A percentile compares a stretch with the other conserved stretches of the same genome.
These are phyloP conservation scores for Aspergillus sclerotioniger DNA, from an alignment of 495 filamentous ascomycete species.

Conservation along the genomic window DNA sequence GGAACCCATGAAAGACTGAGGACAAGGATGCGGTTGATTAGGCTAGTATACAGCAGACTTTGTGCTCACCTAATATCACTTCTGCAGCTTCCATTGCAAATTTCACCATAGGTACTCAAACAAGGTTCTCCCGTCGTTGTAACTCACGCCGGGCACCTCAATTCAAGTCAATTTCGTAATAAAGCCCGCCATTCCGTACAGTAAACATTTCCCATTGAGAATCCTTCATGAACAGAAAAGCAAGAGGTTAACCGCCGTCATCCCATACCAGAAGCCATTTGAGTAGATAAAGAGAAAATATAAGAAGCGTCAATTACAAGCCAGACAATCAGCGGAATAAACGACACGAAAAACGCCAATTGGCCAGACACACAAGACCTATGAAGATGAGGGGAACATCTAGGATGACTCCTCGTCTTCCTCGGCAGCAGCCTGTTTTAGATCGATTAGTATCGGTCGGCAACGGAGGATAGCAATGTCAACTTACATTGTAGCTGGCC, in stretches of 20 bases:
- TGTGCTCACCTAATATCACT: constrained; percentile 16
- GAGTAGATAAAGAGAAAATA: constrained; percentile 32
- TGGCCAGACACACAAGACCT: constrained; percentile 28
- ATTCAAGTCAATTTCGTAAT: constrained; percentile 25
- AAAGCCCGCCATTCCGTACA: constrained; percentile 28
- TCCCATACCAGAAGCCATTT: constrained; percentile 42
- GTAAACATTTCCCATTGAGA: constrained; percentile 36
- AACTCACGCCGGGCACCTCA: constrained; percentile 21
- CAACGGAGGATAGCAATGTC: background rate
- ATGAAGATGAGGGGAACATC: constrained; percentile 14
- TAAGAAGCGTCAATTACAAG: constrained; percentile 25
- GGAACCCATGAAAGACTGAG: background rate
- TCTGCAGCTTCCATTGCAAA: constrained; percentile 23
- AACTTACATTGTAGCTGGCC: constrained; percentile 79
- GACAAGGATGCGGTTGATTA: constrained; percentile 22
- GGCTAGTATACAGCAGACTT: constrained; percentile 27
- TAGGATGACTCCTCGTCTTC: constrained; percentile 57
- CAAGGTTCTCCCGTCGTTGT: constrained; percentile 18
- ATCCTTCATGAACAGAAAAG: constrained; percentile 39
- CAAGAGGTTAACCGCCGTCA: constrained; percentile 40
- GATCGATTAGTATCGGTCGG: constrained; percentile 18
- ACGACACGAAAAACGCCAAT: constrained; percentile 37
- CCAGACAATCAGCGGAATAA: constrained; percentile 34
- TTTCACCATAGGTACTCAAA: constrained; percentile 23
- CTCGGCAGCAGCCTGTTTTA: constrained; percentile 38